phyloP scores from a whole-genome alignment of 2,329 filamentous ascomycete genomes.

The Daldinia eschscholtzii region DNA sequence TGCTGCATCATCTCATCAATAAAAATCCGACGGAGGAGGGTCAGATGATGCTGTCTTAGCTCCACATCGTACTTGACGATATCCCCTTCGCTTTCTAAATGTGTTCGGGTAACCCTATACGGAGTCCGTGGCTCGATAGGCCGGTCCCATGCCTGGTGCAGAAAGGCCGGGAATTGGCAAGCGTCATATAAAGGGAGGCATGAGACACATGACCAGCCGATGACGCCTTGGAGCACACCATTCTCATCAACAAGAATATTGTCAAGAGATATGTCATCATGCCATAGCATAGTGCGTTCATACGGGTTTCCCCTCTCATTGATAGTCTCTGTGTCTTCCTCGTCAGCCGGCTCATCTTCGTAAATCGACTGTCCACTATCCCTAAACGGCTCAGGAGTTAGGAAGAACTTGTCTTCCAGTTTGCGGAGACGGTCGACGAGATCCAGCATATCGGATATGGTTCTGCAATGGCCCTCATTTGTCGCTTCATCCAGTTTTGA shows the following conservation, averaged over 20 bases:
- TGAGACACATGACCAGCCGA: slow-evolving; percentile 54
- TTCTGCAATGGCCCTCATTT: slow-evolving; percentile 25
- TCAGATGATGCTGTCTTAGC: slow-evolving; percentile 45
- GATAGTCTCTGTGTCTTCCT: slow-evolving; percentile 4
- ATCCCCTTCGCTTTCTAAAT: neutral
- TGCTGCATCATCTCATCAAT: slow-evolving; percentile 43
- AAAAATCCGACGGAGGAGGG: slow-evolving; percentile 46
- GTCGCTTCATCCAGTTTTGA: slow-evolving; percentile 14
- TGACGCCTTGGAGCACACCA: slow-evolving; percentile 49
- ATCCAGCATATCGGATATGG: slow-evolving; percentile 34
- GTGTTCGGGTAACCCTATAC: slow-evolving; percentile 12
- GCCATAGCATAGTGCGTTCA: slow-evolving; percentile 50
- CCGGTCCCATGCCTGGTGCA: slow-evolving; percentile 46
- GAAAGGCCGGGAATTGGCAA: slow-evolving; percentile 51
- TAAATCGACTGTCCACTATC: neutral
- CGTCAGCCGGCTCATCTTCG: slow-evolving; percentile 20
- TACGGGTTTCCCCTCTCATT: neutral
- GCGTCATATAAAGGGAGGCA: slow-evolving; percentile 51
- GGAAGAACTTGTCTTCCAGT: slow-evolving; percentile 40
- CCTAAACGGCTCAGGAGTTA: slow-evolving; percentile 5
- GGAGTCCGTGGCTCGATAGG: slow-evolving; percentile 35
- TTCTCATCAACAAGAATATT: slow-evolving; percentile 54
- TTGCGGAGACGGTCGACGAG: slow-evolving; percentile 42
- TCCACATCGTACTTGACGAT: slow-evolving; percentile 39
- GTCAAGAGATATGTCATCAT: slow-evolving; percentile 51